These are phyloP conservation scores for Suillus alpinus DNA, from an alignment of 768 basidiomycete species.

Conservation along the genomic window DNA sequence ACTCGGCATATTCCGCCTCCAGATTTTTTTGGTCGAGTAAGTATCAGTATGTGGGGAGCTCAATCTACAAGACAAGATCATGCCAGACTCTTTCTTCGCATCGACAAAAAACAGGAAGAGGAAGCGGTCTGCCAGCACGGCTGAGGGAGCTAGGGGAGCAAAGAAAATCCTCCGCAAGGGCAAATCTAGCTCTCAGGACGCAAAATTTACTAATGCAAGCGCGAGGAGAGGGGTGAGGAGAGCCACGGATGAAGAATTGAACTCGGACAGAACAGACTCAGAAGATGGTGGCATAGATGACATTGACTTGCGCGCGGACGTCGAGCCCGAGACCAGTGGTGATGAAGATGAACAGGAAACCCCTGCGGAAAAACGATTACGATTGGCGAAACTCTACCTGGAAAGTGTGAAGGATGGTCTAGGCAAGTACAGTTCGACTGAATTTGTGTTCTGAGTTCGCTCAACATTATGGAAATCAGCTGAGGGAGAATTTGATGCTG, in stretches of 20 bases:
- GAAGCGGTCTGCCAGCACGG: constrained; percentile 44
- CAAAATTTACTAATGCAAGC: constrained; percentile 24
- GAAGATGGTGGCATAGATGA: constrained; percentile 60
- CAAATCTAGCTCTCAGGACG: constrained; percentile 6
- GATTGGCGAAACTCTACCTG: constrained; percentile 89
- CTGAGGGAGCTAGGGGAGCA: constrained; percentile 21
- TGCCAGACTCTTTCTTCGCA: constrained; percentile 86
- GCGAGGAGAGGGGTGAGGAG: constrained; percentile 21
- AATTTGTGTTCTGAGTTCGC: not conserved
- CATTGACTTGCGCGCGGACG: constrained; percentile 65
- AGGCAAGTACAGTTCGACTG: constrained; percentile 36
- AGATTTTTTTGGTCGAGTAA: constrained; percentile 20
- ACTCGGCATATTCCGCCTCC: constrained; percentile 12
- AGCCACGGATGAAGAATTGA: constrained; percentile 58
- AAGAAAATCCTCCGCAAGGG: constrained; percentile 20
- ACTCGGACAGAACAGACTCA: constrained; percentile 57
- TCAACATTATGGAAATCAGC: constrained; percentile 35
- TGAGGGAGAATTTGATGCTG: constrained; percentile 92
- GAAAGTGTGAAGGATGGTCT: constrained; percentile 78
- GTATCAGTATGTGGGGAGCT: not conserved
- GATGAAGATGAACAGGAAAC: constrained; percentile 90
- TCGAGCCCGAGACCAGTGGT: constrained; percentile 59
- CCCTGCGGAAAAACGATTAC: constrained; percentile 87
- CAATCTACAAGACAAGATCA: constrained; percentile 23
- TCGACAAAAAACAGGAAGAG: constrained; percentile 58